phyloP scores from a whole-genome alignment of 371 early-diverging fungal genomes.

The Circinella minor region DNA sequence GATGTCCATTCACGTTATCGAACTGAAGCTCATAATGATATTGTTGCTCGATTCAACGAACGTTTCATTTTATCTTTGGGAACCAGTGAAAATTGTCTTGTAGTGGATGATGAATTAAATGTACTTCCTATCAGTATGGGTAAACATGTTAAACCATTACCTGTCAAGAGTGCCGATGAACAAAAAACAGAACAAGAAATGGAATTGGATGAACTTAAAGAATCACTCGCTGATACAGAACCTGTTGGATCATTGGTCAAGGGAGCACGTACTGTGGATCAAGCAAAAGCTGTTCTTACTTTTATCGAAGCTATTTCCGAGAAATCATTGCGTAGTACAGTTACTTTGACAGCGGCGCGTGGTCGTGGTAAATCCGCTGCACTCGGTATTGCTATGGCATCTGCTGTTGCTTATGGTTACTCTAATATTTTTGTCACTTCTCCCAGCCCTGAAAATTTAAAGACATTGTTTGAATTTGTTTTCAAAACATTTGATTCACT shows the following conservation, averaged over 20 bases:
- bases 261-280: conserved; percentile 88
- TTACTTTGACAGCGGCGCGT: conserved; percentile 96
- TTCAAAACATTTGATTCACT: conserved; percentile 97
- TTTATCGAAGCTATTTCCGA: conserved; percentile 95
- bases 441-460: conserved; percentile 98
- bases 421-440: conserved; percentile 98
- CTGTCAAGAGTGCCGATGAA: conserved; percentile 60
- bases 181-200: conserved; percentile 63
- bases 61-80: conserved; percentile 96
- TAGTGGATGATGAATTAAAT: conserved; percentile 96
- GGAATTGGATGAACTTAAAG: conserved; percentile 84
- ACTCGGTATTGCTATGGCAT: conserved; percentile 95
- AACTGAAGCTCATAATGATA: conserved; percentile 92
- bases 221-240: conserved; percentile 85
- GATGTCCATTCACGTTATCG: conserved; percentile 95
- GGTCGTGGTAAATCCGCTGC: conserved; percentile 99
- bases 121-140: conserved; percentile 93
- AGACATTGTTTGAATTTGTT: conserved; percentile 97
- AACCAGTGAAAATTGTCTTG: conserved; percentile 89
- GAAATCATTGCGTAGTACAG: conserved; percentile 90
- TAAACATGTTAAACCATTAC: conserved; percentile 88
- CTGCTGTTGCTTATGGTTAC: conserved; percentile 98
- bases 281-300: conserved; percentile 93
- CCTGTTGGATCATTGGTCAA: conserved; percentile 86
- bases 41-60: conserved; percentile 97